phyloP scores from a whole-genome alignment of 306 rosid genomes.

The Prunus dulcis region DNA sequence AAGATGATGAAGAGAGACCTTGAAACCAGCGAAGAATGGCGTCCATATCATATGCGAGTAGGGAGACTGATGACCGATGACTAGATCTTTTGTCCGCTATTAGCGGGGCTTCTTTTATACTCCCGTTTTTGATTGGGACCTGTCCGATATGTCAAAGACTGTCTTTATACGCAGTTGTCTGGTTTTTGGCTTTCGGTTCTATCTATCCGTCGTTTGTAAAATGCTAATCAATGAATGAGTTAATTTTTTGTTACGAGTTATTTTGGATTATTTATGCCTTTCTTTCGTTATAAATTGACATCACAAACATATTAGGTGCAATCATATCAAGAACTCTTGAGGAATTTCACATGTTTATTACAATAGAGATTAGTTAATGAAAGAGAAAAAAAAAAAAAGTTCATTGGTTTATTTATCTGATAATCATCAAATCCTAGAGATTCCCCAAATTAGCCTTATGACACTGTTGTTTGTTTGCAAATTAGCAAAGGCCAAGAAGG shows the following conservation, averaged over 20 bases:
- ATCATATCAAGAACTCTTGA: too few relatives aligned
- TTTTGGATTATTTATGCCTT: not conserved
- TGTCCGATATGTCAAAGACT: not conserved
- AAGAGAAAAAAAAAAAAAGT: too few relatives aligned
- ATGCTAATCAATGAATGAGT: not conserved
- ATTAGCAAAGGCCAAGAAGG: too few relatives aligned
- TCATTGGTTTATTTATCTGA: too few relatives aligned
- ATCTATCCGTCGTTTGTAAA: not conserved
- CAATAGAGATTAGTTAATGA: too few relatives aligned
- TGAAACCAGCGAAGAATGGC: slow-evolving; percentile 26
- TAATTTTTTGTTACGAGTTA: not conserved
- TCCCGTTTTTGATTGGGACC: not conserved
- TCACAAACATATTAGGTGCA: too few relatives aligned
- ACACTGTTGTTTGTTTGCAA: too few relatives aligned
- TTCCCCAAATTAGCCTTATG: too few relatives aligned
- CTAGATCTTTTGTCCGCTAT: not conserved
- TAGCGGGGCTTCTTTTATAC: not conserved
- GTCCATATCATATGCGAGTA: slow-evolving; percentile 1
- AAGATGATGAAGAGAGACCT: slow-evolving; percentile 3
- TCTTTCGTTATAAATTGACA: too few relatives aligned
- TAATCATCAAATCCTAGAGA: too few relatives aligned
- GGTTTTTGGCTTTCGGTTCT: not conserved
- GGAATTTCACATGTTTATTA: too few relatives aligned
- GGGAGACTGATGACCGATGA: not conserved
- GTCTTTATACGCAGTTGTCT: not conserved